Base-by-base conservation (phyloP, 2,329 filamentous ascomycete species). In the Pseudogymnoascus destructans region DNA sequence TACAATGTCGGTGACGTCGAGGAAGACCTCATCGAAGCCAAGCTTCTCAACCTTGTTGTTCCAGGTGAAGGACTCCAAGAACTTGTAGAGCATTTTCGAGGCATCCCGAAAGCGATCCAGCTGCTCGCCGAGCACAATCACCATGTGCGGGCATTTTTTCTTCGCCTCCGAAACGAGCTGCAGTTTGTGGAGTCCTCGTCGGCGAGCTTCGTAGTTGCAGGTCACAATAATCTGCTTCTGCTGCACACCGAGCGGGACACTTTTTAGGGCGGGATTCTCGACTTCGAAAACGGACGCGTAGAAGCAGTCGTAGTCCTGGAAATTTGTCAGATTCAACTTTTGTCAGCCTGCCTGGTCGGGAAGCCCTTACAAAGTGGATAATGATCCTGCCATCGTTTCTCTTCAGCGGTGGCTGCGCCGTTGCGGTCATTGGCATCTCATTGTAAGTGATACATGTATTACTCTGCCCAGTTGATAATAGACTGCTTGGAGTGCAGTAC, bases 181-280 rank as follows among this genome's bases (percentile, higher is more conserved):
- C 61, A 97, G 77, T 74, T 98, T 97, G 70, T 80, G 77, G 58
- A 91, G 77, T 58, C 82, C 82, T n/a, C 73, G 79, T 57, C 82
- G 75, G 33, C 92, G 83, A 19, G 92, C 92, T 68, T 87, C 88
- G 71, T 97, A 97, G 73, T 97, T 97, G 78, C 89, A 95, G 3
- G 90, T 95, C 19, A 91, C 89, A 38, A 93, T 78, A 58, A 96
- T 95, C 69, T 90, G 88, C 72, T 96, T 96, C 72, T 96, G 91
- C 21, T 89, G 87, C 60, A 95, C 83, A 33, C 89, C 91, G 32
- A 97, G 75, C 5, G 90, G 89, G 15, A 86, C 73, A 1, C 78
- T 76, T 67, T 82, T 89, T 59, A 96, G 75, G 2, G 78, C 74
- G 0, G 90, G 89, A 63, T 87, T 83, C 68, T 87, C 85, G 63